Conservation (phyloP, 2,329 filamentous ascomycete species). For the Paecilomyces variotii region DNA sequence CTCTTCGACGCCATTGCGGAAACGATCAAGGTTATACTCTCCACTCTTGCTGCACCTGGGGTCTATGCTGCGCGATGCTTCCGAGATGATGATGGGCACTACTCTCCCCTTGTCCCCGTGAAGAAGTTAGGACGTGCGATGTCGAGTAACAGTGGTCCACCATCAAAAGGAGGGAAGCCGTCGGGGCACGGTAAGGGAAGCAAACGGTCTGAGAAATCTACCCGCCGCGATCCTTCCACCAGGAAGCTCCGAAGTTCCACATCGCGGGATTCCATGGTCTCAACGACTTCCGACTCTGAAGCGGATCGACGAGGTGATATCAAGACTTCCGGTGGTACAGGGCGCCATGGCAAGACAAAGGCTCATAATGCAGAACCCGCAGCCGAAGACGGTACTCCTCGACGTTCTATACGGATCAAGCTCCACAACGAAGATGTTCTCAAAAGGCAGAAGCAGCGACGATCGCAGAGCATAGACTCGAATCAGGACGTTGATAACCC, state of each 20-base stretch:
- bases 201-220: slow-evolving; percentile 15
- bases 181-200: slow-evolving; percentile 14
- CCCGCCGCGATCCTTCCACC: slow-evolving; percentile 20
- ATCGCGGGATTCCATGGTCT: slow-evolving; percentile 38
- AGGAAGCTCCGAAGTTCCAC: slow-evolving; percentile 23
- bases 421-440: slow-evolving; percentile 70
- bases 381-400: slow-evolving; percentile 58
- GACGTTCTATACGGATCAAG: slow-evolving; percentile 84
- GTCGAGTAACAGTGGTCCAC: slow-evolving; percentile 3
- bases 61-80: slow-evolving; percentile 77
- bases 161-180: slow-evolving; percentile 13
- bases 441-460: slow-evolving; percentile 54
- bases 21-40: slow-evolving; percentile 69
- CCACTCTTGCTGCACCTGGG: slow-evolving; percentile 69
- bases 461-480: slow-evolving; percentile 23
- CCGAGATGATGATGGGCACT: slow-evolving; percentile 69
- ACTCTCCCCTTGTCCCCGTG: slow-evolving; percentile 69
- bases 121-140: slow-evolving; percentile 47
- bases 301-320: slow-evolving; percentile 27
- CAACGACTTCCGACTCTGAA: slow-evolving; percentile 50
- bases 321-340: slow-evolving; percentile 14
- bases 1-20: slow-evolving; percentile 65
- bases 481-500: slow-evolving; percentile 17
- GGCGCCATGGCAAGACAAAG: slow-evolving; percentile 20
- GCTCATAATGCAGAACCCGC: slow-evolving; percentile 14